Evolutionary conservation across 805 yeast species (phyloP).

Genomic region (Ogataea haglerorum): DNA sequence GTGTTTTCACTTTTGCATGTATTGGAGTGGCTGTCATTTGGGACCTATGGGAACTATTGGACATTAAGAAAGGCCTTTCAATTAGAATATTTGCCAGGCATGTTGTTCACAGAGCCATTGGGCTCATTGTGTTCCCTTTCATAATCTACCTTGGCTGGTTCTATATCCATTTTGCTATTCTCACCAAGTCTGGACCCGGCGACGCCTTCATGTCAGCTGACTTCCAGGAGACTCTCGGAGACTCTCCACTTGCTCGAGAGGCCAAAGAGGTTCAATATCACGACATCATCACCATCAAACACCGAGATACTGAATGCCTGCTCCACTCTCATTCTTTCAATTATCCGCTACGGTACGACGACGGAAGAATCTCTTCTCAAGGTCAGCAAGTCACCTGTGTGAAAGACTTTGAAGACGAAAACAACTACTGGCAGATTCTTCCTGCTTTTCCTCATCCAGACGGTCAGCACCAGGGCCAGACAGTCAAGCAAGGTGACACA

Average conservation of each 20-base stretch:
- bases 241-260: conserved; percentile 68
- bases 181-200: conserved; percentile 91
- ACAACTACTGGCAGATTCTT: conserved; percentile 83
- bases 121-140: conserved; percentile 78
- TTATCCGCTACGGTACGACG: conserved; percentile 92
- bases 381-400: conserved; percentile 90
- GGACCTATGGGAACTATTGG: conserved; percentile 87
- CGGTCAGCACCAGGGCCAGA: conserved; percentile 38
- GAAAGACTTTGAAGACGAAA: conserved; percentile 48
- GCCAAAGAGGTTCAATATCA: conserved; percentile 71
- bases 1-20: conserved; percentile 84
- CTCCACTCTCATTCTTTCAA: conserved; percentile 76
- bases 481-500: conserved; percentile 66
- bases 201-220: conserved; percentile 92
- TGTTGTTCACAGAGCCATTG: conserved; percentile 66
- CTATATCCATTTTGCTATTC: conserved; percentile 80
- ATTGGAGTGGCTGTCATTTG: conserved; percentile 82
- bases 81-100: conserved; percentile 59
- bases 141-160: conserved; percentile 84
- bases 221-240: conserved; percentile 89
- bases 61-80: conserved; percentile 62
- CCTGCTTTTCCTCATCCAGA: conserved; percentile 52
- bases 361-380: conserved; percentile 91
- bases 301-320: conserved; percentile 72
- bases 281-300: conserved; percentile 74